Evolutionary conservation across 2,329 filamentous ascomycete genomes (phyloP), one percentile per base, ranked within the genome.

Genomic region (Claviceps quebecensis): DNA sequence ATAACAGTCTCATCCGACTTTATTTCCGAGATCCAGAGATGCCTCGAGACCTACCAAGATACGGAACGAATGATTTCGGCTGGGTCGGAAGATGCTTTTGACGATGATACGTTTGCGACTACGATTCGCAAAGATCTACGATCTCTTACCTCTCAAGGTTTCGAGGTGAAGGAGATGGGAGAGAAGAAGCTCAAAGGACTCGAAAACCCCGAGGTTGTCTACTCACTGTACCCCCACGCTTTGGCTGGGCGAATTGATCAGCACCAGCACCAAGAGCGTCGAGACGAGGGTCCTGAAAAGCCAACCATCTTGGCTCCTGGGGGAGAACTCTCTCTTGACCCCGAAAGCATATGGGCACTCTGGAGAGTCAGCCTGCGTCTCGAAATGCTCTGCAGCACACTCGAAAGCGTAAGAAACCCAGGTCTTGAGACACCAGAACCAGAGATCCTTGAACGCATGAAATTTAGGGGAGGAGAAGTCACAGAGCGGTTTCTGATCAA

Each of bases 1-100:
- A 96, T 97, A 57, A 93, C 91, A 0, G 93, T 97, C 1, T 96
- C 90, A 1, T 89, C 89, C 1, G 93, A 98, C 66, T 97, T 97
- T 68, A 95, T 98, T 62, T 87, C 86, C 13, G 93, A 98, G 66
- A 91, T 97, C 51, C 88, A 95, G 64, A 81, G 89, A 41, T 93
- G 88, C 57, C 77, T 95, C 1, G 88, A 95, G 65, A 87, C 82
- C 4, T 94, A 91, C 63, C 87, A 91, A 54, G 91, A 97, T 58
- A 81, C 77, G n/a, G 84, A 93, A 54, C 80, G 85, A 34, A 76
- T 73, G 29, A 81, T 78, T 17, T 85, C 82, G 14, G 76, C 75
- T 13, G 81, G 80, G 2, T 83, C 83, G 0, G 87, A 89, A 47
- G 78, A 78, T 19, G 62, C 66, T 1, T 81, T 87, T 56, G 81